A percentile compares a stretch with the other conserved stretches of the same genome.
These are phyloP conservation scores for Glaciozyma antarctica DNA, from an alignment of 768 basidiomycete species.

Conservation along the genomic window DNA sequence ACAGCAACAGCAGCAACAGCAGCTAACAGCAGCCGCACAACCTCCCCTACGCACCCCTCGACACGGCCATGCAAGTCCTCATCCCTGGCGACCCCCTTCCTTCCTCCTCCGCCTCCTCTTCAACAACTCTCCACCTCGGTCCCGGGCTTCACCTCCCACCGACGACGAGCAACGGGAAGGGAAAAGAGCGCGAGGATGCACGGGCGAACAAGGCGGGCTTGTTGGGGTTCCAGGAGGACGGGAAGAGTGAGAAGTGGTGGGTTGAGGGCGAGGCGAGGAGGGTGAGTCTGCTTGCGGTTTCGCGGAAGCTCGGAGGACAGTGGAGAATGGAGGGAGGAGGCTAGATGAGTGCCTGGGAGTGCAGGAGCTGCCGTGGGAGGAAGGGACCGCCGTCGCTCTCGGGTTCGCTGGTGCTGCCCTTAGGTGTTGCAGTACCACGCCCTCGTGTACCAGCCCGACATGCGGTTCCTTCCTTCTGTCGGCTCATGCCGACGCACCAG, in stretches of 20 bases:
- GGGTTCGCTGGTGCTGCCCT: too few relatives aligned
- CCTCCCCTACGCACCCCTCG: background rate
- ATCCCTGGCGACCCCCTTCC: conserved; percentile 73
- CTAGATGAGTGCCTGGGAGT: too few relatives aligned
- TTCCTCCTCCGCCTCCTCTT: conserved; percentile 38
- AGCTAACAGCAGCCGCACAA: too few relatives aligned
- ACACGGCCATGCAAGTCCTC: conserved; percentile 43
- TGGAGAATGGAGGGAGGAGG: too few relatives aligned
- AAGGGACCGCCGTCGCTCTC: too few relatives aligned
- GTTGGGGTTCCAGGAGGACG: conserved; percentile 5
- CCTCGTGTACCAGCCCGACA: too few relatives aligned
- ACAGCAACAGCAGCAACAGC: too few relatives aligned
- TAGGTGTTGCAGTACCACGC: too few relatives aligned
- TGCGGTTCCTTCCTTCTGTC: too few relatives aligned
- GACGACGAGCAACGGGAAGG: conserved; percentile 51
- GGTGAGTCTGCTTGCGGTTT: conserved; percentile 50
- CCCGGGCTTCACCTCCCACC: conserved; percentile 20
- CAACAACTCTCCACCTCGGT: conserved; percentile 7
- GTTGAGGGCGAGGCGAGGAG: conserved; percentile 75
- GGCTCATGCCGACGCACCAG: too few relatives aligned
- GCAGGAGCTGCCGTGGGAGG: background rate
- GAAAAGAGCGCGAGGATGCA: conserved; percentile 54
- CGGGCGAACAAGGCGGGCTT: conserved; percentile 12
- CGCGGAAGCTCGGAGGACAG: background rate
- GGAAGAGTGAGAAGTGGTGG: conserved; percentile 62